A percentile compares a stretch with the other conserved stretches of the same genome.
phyloP scores from a whole-genome alignment of 2,329 filamentous ascomycete genomes.

The Colletotrichum lini region DNA sequence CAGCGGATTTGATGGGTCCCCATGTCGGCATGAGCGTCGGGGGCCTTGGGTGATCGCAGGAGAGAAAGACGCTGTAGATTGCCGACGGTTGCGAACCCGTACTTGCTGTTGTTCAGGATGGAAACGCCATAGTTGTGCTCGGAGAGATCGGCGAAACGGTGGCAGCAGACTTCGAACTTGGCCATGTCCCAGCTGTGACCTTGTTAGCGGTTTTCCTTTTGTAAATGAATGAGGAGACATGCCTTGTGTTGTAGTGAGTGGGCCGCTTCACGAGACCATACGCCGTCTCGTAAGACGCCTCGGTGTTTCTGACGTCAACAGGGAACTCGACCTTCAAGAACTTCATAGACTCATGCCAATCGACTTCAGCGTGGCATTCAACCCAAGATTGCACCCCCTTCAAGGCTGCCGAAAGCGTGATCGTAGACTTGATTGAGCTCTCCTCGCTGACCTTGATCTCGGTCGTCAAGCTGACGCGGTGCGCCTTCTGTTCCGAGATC shows the following conservation, averaged over 20 bases:
- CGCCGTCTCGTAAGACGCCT: constrained; percentile 95
- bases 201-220: constrained; percentile 4
- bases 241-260: constrained; percentile 96
- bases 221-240: background rate
- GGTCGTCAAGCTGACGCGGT: constrained; percentile 86
- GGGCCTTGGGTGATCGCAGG: constrained; percentile 89
- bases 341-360: constrained; percentile 97
- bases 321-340: constrained; percentile 99
- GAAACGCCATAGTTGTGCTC: constrained; percentile 92
- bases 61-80: constrained; percentile 92
- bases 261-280: constrained; percentile 90
- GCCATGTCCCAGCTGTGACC: constrained; percentile 87
- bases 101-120: constrained; percentile 95
- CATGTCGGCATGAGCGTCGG: constrained; percentile 96
- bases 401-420: constrained; percentile 81
- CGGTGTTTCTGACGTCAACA: constrained; percentile 89
- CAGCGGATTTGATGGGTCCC: constrained; percentile 89
- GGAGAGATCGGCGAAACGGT: constrained; percentile 93
- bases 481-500: constrained; percentile 79
- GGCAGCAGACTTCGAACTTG: constrained; percentile 96
- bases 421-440: constrained; percentile 88
- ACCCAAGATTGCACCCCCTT: constrained; percentile 78
- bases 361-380: constrained; percentile 87
- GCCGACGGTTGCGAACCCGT: constrained; percentile 92
- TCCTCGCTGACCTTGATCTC: constrained; percentile 89